Evolutionary conservation across 192 early-diverging fungal genomes (phyloP).

Genomic region (Coemansia guatemalensis): DNA sequence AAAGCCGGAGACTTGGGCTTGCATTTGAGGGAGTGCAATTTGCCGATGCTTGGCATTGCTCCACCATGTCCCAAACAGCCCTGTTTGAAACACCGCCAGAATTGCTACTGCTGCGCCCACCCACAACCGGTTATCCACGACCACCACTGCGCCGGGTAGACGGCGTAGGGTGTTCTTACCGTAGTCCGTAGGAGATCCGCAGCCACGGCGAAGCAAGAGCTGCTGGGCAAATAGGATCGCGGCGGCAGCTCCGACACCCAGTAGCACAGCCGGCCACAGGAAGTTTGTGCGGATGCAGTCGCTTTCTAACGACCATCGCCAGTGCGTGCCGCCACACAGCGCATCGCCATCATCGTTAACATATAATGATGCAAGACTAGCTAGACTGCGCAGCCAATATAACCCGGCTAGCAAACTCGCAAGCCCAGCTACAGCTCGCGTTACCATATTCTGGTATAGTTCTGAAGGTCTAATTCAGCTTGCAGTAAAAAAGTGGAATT

Average conservation of each 20-base stretch:
- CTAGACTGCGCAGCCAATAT: constrained; percentile 1
- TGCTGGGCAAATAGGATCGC: constrained; percentile 2
- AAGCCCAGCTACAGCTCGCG: no score
- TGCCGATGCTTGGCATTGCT: neutral
- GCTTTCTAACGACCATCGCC: constrained; percentile 12
- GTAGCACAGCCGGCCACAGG: constrained; percentile 26
- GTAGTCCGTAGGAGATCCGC: neutral
- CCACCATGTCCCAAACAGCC: constrained; percentile 8
- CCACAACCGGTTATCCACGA: constrained; percentile 27
- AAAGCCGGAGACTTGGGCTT: constrained; percentile 7
- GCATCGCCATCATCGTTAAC: neutral
- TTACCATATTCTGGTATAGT: no score
- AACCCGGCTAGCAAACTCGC: neutral
- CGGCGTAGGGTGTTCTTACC: constrained; percentile 17
- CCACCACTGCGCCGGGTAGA: constrained; percentile 15
- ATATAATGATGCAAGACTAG: constrained; percentile 1
- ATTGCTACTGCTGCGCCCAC: constrained; percentile 3
- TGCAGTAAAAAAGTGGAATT: no score
- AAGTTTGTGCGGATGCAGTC: constrained; percentile 15
- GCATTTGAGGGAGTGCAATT: neutral
- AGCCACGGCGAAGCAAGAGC: neutral
- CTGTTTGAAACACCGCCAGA: constrained; percentile 7
- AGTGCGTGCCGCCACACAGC: constrained; percentile 12
- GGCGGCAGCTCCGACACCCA: neutral
- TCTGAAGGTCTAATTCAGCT: no score